phyloP scores from a whole-genome alignment of 2,329 filamentous ascomycete genomes.

The Mycosphaerella arachidis region DNA sequence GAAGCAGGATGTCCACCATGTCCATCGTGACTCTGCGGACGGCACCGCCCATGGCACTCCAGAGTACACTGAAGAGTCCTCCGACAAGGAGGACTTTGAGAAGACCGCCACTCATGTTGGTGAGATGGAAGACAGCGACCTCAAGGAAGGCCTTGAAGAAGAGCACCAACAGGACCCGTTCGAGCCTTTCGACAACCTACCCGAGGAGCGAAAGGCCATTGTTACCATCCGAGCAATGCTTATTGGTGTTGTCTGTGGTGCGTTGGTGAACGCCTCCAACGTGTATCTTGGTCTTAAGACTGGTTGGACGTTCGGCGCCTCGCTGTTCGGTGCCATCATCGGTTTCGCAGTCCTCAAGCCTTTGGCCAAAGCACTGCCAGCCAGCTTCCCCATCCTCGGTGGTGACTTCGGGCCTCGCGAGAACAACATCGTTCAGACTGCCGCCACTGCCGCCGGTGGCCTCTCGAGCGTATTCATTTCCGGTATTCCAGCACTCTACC shows the following conservation, averaged over 20 bases:
- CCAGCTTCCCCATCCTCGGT: conserved; percentile 50
- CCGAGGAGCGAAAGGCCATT: conserved; percentile 45
- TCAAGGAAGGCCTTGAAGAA: conserved; percentile 27
- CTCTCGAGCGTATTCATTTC: conserved; percentile 56
- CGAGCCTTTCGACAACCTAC: conserved; percentile 41
- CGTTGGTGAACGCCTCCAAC: conserved; percentile 59
- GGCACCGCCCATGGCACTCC: background rate
- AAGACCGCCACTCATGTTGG: conserved; percentile 27
- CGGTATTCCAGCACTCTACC: conserved; percentile 58
- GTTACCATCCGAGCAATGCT: conserved; percentile 54
- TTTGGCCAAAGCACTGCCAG: conserved; percentile 47
- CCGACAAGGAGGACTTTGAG: conserved; percentile 26
- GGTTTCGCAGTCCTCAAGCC: conserved; percentile 57
- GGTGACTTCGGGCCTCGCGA: conserved; percentile 57
- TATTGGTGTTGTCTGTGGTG: conserved; percentile 53
- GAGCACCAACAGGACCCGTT: conserved; percentile 37
- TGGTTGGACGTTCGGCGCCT: conserved; percentile 42
- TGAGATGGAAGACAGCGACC: conserved; percentile 27
- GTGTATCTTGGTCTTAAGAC: conserved; percentile 55
- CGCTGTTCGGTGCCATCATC: conserved; percentile 47
- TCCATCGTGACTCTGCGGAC: background rate
- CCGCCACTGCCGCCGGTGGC: conserved; percentile 57
- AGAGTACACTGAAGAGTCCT: conserved; percentile 2
- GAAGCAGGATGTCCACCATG: conserved; percentile 33
- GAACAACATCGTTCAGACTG: conserved; percentile 59